Conservation (phyloP, 2,329 filamentous ascomycete genomes). For the Pyrenophora seminiperda region DNA sequence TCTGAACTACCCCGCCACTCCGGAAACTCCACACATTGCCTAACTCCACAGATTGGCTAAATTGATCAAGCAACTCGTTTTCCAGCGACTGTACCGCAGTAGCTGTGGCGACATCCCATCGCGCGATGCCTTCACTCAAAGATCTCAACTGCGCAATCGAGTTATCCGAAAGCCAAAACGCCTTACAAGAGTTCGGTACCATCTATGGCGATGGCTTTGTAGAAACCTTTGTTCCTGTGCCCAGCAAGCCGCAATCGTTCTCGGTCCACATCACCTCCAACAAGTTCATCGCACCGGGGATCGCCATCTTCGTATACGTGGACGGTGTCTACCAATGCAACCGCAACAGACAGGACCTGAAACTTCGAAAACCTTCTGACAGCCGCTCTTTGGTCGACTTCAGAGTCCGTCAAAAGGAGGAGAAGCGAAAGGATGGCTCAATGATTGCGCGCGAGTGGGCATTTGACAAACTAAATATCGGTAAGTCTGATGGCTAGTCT, state of each 20-base stretch:
- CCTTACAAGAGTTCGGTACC: conserved; percentile 57
- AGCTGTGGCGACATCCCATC: no score
- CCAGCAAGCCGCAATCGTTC: conserved; percentile 53
- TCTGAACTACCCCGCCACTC: no score
- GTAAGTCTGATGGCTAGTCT: conserved; percentile 38
- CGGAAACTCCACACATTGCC: no score
- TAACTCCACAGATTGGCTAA: no score
- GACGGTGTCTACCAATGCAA: conserved; percentile 64
- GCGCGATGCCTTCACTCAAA: conserved; percentile 59
- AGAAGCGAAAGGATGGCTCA: conserved; percentile 51
- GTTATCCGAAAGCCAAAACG: conserved; percentile 49
- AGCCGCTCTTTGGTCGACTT: conserved; percentile 54
- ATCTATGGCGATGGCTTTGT: conserved; percentile 59
- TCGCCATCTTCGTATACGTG: conserved; percentile 62
- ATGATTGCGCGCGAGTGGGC: conserved; percentile 60
- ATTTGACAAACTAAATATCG: conserved; percentile 57
- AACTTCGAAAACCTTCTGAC: conserved; percentile 35
- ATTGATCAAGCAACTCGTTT: no score
- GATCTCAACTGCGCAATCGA: conserved; percentile 59
- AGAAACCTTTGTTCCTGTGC: conserved; percentile 58
- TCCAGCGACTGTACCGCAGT: no score
- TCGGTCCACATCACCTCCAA: conserved; percentile 55
- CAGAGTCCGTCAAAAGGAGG: conserved; percentile 60
- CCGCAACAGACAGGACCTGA: conserved; percentile 55
- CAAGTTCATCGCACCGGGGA: conserved; percentile 59